Conservation (phyloP, 208 protist genomes). For the Herpetomonas samuelpessoai region DNA sequence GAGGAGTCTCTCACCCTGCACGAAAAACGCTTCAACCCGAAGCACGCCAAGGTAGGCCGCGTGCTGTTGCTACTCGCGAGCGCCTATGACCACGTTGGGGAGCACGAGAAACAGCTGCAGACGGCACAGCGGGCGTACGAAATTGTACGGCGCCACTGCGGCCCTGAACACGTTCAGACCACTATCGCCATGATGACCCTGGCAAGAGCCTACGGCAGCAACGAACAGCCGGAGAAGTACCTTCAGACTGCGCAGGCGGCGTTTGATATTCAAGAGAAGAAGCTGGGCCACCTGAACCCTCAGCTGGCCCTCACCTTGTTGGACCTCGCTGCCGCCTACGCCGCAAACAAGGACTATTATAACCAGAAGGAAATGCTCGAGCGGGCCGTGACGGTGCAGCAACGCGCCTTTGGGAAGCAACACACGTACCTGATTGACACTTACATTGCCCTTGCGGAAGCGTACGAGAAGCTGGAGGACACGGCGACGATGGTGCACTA, state of each 20-base stretch:
- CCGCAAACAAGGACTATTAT: constrained; percentile 61
- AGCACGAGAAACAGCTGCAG: constrained; percentile 53
- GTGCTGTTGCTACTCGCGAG: constrained; percentile 71
- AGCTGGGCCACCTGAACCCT: constrained; percentile 67
- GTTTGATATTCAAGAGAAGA: constrained; percentile 71
- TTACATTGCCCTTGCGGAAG: constrained; percentile 67
- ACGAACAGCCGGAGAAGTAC: constrained; percentile 44
- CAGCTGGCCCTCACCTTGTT: constrained; percentile 75
- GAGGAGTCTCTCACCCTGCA: constrained; percentile 61
- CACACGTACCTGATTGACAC: constrained; percentile 73
- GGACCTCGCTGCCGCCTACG: constrained; percentile 66
- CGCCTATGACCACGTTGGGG: constrained; percentile 66
- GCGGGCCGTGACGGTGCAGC: constrained; percentile 71
- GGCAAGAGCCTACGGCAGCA: constrained; percentile 57
- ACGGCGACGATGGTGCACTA: constrained; percentile 46
- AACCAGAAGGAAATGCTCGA: constrained; percentile 72
- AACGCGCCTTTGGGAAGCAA: constrained; percentile 74
- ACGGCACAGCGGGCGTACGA: constrained; percentile 55
- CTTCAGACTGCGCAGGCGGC: constrained; percentile 62
- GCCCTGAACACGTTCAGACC: constrained; percentile 72
- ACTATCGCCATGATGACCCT: constrained; percentile 72
- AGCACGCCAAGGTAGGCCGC: constrained; percentile 74
- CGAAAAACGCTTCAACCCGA: constrained; percentile 63
- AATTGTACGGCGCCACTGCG: constrained; percentile 81
- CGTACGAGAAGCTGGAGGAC: constrained; percentile 59